These are phyloP conservation scores for Ampelomyces quisqualis DNA, from an alignment of 2,329 filamentous ascomycete genomes.

Conservation along the genomic window DNA sequence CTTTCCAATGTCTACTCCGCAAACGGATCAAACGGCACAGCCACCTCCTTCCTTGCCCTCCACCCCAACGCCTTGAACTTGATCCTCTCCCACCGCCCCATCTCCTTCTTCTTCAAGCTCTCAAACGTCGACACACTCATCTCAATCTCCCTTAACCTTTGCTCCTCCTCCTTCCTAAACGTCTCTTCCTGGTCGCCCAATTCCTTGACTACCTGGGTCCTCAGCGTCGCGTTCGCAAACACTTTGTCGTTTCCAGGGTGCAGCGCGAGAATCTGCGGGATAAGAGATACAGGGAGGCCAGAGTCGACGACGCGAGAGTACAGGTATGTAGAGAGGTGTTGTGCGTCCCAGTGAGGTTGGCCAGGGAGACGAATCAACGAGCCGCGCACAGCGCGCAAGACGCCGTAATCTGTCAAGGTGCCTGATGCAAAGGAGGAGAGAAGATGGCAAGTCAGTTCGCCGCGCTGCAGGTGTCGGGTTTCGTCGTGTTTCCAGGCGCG, in stretches of 20 bases:
- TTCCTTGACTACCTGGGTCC: background rate
- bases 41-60: constrained; percentile 5
- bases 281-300: constrained; percentile 3
- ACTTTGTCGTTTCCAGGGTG: constrained; percentile 12
- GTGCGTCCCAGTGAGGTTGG: constrained; percentile 4
- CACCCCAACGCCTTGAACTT: constrained; percentile 6
- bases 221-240: background rate
- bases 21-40: constrained; percentile 13
- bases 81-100: constrained; percentile 6
- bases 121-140: constrained; percentile 1
- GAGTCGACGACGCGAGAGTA: constrained; percentile 10
- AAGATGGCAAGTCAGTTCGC: constrained; percentile 6
- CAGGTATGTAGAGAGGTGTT: constrained; percentile 10
- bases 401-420: constrained; percentile 12
- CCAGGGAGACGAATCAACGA: constrained; percentile 9
- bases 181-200: constrained; percentile 4
- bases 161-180: constrained; percentile 12
- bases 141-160: constrained; percentile 6
- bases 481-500: constrained; percentile 16
- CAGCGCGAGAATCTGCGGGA: constrained; percentile 13
- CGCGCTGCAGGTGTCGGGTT: constrained; percentile 13
- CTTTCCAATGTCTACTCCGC: too few relatives aligned
- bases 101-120: constrained; percentile 2
- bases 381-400: constrained; percentile 14
- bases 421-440: constrained; percentile 4